Conservation (phyloP, 2,329 filamentous ascomycete species). For the Aspergillus fijiensis region DNA sequence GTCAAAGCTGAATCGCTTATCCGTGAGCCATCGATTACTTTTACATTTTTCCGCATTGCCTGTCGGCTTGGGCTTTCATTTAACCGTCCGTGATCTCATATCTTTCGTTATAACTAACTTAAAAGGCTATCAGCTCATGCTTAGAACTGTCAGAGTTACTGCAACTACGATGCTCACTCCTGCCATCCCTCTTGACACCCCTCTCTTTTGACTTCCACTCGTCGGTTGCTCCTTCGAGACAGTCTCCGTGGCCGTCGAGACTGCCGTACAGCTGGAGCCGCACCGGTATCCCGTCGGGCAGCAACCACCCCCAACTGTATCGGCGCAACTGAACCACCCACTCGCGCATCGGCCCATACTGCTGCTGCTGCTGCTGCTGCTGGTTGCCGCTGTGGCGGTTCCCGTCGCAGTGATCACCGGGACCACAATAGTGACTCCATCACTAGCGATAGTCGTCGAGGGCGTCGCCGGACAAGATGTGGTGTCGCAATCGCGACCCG, state of each 20-base stretch:
- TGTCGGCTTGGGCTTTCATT: background rate
- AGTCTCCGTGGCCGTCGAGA: conserved; percentile 54
- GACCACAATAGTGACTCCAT: conserved; percentile 70
- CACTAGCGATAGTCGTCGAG: conserved; percentile 63
- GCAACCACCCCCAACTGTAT: conserved; percentile 70
- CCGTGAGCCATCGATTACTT: background rate
- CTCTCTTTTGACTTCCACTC: conserved; percentile 13
- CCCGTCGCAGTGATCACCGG: conserved; percentile 48
- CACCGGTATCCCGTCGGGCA: conserved; percentile 78
- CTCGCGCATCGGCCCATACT: conserved; percentile 60
- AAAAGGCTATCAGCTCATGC: background rate
- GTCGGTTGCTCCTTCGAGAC: conserved; percentile 40
- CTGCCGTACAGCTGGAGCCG: conserved; percentile 69
- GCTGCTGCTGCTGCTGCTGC: conserved; percentile 32
- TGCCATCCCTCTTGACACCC: conserved; percentile 6
- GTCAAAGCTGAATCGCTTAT: background rate
- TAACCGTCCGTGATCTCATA: background rate
- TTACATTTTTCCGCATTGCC: background rate
- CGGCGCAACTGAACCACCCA: conserved; percentile 76
- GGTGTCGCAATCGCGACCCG: conserved; percentile 78
- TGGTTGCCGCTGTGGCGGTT: conserved; percentile 17
- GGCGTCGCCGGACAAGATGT: conserved; percentile 71
- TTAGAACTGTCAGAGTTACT: background rate
- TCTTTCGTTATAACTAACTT: background rate
- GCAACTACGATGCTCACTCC: conserved; percentile 10